Base-by-base conservation (phyloP, 495 filamentous ascomycete species). In the Penicilliopsis zonata region DNA sequence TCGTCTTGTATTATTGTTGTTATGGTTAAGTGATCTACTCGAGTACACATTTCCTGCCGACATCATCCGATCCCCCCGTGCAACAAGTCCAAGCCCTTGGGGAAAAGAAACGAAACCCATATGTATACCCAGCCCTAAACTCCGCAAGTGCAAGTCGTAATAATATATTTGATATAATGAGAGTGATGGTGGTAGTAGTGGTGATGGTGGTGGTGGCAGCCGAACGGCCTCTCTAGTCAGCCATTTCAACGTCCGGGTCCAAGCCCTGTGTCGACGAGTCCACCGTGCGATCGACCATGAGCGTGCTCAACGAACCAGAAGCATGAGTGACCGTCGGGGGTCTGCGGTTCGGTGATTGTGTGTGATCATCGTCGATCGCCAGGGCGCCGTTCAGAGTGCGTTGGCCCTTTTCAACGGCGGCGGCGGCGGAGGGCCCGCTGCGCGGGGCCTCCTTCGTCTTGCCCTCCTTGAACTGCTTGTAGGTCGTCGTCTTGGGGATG, bases 401-500 rank as follows among this genome's bases (percentile, higher is more conserved):
- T 35, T 72, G 70, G 24, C 66, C 70, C 41, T 66, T 66, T 37
- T 70, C 67, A 35, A 64, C 39, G 13, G 41, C 52, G 10, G 43
- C 30, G 16, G 65, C 52, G 42, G 69, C 70, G 22, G 42, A 39
- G n/a, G n/a, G n/a, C n/a, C n/a, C n/a, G n/a, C n/a, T n/a, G n/a
- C n/a, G n/a, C n/a, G n/a, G n/a, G 5, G 52, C 50, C 31, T 70
- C 66, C 45, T 58, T 65, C 4, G 62, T 57, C 41, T 61, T 65
- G 52, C 70, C 74, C 28, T 70, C 72, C 52, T 90, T 92, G 59
- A 77, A 74, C 43, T 82, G 68, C 55, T 80, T 80, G 65, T 74
- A 93, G 9, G 82, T 74, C 6, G 74, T 70, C 5, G 86, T 93
- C 48, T 79, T 80, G 20, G 90, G 90, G 16, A 95, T 76, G 7